These are phyloP conservation scores for Cyberlindnera lachancei DNA, from an alignment of 805 yeast genomes.

Conservation along the genomic window DNA sequence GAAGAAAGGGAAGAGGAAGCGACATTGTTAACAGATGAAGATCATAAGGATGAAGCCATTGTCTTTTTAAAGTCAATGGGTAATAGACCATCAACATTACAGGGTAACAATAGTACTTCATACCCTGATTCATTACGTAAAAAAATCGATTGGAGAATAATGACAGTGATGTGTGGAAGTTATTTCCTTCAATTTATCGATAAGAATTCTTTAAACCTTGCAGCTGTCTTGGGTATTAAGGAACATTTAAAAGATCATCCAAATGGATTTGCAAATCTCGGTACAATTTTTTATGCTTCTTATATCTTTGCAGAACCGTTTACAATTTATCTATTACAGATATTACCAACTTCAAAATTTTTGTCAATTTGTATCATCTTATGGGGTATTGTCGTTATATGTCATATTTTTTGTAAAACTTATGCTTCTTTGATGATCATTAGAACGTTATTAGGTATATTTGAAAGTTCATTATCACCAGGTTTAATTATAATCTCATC, in stretches of 20 bases:
- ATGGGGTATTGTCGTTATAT: conserved; percentile 48
- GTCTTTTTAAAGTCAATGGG: conserved; percentile 14
- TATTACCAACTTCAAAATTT: conserved; percentile 45
- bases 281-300: conserved; percentile 46
- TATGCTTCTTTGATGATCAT: conserved; percentile 51
- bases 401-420: conserved; percentile 44
- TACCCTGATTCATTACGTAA: conserved; percentile 17
- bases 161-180: conserved; percentile 43
- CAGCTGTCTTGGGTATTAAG: conserved; percentile 60
- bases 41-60: conserved; percentile 20
- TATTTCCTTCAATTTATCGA: conserved; percentile 54
- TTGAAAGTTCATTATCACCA: conserved; percentile 49
- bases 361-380: conserved; percentile 37
- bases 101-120: not conserved
- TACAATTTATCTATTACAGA: conserved; percentile 41
- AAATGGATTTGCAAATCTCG: conserved; percentile 43
- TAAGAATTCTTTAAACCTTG: conserved; percentile 50
- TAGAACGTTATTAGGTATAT: conserved; percentile 44
- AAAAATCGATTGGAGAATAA: conserved; percentile 41
- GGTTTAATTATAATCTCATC: conserved; percentile 51
- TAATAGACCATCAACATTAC: conserved; percentile 3
- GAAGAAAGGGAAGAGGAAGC: conserved; percentile 8
- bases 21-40: conserved; percentile 9
- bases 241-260: conserved; percentile 30
- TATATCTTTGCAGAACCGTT: conserved; percentile 49